Evolutionary conservation across 352 stramenopile genomes (phyloP), one percentile per base, ranked within the genome.

Genomic region (Pythium apleroticum): DNA sequence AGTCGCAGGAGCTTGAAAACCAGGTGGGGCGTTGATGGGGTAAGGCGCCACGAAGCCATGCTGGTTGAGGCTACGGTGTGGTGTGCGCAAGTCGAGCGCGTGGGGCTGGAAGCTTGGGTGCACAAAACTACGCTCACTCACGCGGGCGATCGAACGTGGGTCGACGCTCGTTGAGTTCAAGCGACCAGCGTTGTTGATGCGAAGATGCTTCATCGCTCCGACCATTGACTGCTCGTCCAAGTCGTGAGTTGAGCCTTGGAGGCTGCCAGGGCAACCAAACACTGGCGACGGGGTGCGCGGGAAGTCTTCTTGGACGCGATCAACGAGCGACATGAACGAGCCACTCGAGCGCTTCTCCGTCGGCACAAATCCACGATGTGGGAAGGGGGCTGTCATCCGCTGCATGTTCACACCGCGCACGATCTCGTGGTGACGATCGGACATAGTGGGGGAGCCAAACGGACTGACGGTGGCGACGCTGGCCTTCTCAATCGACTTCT

Each of bases 251-350:
- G 19, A 33, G 27, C 19, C 22, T 24, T 20, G 28, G 17, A 31
- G 31, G 19, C 30, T 55, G 25, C 22, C 41, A 5, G 61, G 46
- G 24, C 19, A 67, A 20, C 75, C 81, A 45, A 86, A 93, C 27
- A 87, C 78, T 0, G 75, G 82, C 2, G 81, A 89, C 54, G 86
- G 86, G 0, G 80, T 91, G 24, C 84, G 72, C 15, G 85, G 80
- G 28, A 94, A 93, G 52, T 93, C 85, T 63, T 91, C 83, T 76
- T 94, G 81, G 24, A 93, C 89, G 39, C 81, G 81, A 54, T 90
- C 84, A 35, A 93, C 80, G 27, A 91, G 69, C 0, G 84, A 83
- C 68, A 89, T 72, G 20, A 60, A 45, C 27, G 52, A 15, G 2
- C n/a, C 9, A 24, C 49, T 72, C 8, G 25, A 24, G 19, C 41